Evolutionary conservation across 2,329 filamentous ascomycete species (phyloP).

Genomic region (Trichoderma sp.): DNA sequence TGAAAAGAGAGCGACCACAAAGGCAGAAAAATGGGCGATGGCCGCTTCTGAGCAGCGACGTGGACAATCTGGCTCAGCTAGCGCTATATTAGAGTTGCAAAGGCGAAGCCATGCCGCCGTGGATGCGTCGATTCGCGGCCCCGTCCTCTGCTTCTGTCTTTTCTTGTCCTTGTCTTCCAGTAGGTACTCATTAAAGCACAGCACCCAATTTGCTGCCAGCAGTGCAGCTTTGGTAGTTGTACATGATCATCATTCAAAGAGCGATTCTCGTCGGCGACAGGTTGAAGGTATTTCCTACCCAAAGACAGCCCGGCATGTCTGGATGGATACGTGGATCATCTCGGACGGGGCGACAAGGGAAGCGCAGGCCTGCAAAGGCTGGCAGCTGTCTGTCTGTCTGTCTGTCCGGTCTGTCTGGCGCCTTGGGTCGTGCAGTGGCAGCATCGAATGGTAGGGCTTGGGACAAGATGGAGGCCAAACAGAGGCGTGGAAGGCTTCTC

Average conservation of each 20-base stretch:
- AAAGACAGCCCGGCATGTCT: constrained; percentile 6
- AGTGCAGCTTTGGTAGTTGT: too few species aligned
- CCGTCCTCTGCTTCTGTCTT: neutral
- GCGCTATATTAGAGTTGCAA: constrained; percentile 20
- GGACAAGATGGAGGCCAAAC: constrained; percentile 1
- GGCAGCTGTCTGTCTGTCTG: neutral
- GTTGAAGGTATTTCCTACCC: neutral
- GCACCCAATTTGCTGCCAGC: too few species aligned
- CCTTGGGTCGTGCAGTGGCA: constrained; percentile 5
- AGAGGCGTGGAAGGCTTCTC: constrained; percentile 9
- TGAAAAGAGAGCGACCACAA: neutral
- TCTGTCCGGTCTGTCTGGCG: neutral
- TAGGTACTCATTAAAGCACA: too few species aligned
- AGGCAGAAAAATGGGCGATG: neutral
- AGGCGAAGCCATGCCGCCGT: constrained; percentile 13
- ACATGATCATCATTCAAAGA: too few species aligned
- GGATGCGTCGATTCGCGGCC: constrained; percentile 5
- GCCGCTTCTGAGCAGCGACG: constrained; percentile 4
- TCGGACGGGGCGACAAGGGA: neutral
- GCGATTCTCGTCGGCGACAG: neutral
- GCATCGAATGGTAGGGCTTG: constrained; percentile 8
- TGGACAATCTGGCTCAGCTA: constrained; percentile 4
- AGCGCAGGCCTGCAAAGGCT: neutral
- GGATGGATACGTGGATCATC: constrained; percentile 12
- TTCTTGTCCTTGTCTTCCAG: neutral